Conservation (phyloP, 192 early-diverging fungal species). For the Podila clonocystis region DNA sequence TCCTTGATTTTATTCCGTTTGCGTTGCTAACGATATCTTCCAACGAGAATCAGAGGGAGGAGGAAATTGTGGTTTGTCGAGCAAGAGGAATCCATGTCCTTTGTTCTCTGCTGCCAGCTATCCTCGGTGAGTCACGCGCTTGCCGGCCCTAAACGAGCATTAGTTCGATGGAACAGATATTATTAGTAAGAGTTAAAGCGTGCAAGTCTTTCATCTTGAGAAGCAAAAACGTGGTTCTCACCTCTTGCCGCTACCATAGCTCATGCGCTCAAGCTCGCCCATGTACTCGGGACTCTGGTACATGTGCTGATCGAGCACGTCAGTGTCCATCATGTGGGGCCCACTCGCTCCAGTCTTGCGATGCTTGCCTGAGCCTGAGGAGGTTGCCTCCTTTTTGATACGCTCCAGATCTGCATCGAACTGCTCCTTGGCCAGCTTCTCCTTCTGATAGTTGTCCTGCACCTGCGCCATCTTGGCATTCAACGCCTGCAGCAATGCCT, state of each 20-base stretch:
- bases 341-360: conserved; percentile 19
- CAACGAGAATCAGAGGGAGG: too few relatives aligned
- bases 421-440: conserved; percentile 49
- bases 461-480: conserved; percentile 64
- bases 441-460: conserved; percentile 48
- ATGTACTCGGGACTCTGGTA: conserved; percentile 45
- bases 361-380: conserved; percentile 34
- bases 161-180: background rate
- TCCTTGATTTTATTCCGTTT: too few relatives aligned
- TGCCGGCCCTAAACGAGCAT: conserved; percentile 14
- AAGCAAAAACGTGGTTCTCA: background rate
- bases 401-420: conserved; percentile 62
- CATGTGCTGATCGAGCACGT: conserved; percentile 35
- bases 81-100: too few relatives aligned
- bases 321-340: conserved; percentile 42
- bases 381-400: conserved; percentile 47
- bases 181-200: background rate
- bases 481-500: conserved; percentile 60
- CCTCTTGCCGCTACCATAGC: conserved; percentile 22
- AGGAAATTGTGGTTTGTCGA: too few relatives aligned
- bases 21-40: too few relatives aligned
- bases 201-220: too few relatives aligned
- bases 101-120: background rate
- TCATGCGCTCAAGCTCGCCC: conserved; percentile 29
- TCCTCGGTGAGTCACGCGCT: conserved; percentile 35